A percentile compares a stretch with the other conserved stretches of the same genome.
phyloP scores from a whole-genome alignment of 2,329 filamentous ascomycete genomes.

The Diaporthe capsici region DNA sequence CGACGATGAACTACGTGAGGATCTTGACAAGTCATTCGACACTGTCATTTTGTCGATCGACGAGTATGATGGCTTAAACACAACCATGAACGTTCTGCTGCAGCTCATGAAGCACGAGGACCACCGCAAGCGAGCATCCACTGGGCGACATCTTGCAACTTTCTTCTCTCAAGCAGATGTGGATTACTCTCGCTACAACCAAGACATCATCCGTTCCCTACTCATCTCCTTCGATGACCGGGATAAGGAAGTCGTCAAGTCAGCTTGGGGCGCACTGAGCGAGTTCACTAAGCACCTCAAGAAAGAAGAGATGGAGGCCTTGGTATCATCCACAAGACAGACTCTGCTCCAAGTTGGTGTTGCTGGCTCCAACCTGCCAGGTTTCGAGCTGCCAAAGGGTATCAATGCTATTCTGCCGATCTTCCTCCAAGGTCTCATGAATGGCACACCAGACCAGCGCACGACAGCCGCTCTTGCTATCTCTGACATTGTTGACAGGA shows the following conservation, averaged over 20 bases:
- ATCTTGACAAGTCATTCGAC: conserved; percentile 87
- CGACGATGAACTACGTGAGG: conserved; percentile 79
- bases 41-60: conserved; percentile 93
- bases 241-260: conserved; percentile 87
- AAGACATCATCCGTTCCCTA: conserved; percentile 91
- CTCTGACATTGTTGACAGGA: conserved; percentile 95
- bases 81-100: conserved; percentile 93
- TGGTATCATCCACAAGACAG: conserved; percentile 89
- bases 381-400: conserved; percentile 94
- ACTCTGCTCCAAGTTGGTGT: conserved; percentile 91
- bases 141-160: conserved; percentile 83
- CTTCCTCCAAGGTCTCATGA: conserved; percentile 98
- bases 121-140: conserved; percentile 83
- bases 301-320: conserved; percentile 98
- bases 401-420: conserved; percentile 97
- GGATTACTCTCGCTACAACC: conserved; percentile 96
- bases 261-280: conserved; percentile 88
- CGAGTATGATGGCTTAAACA: conserved; percentile 95
- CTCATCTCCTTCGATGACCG: conserved; percentile 93
- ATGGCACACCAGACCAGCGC: conserved; percentile 91
- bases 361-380: conserved; percentile 84
- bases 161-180: conserved; percentile 87
- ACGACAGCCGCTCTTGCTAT: conserved; percentile 93
- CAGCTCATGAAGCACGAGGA: conserved; percentile 93
- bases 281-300: conserved; percentile 90